phyloP scores from a whole-genome alignment of 73 alveolate species.

The Uronychia binucleata region DNA sequence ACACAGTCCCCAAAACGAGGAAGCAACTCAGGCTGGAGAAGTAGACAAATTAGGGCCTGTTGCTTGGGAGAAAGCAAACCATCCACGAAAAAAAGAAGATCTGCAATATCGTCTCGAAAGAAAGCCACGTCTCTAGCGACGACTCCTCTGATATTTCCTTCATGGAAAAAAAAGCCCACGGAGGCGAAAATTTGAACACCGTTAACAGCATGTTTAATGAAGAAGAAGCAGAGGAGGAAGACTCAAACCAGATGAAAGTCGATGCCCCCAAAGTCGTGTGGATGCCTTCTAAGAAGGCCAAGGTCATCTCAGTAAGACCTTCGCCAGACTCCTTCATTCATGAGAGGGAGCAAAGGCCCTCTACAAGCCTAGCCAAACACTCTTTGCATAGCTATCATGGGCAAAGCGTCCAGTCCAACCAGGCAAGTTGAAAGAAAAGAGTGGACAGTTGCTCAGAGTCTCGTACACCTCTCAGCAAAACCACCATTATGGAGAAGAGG shows the following conservation, averaged over 20 bases:
- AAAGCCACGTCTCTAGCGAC: background rate
- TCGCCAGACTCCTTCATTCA: background rate
- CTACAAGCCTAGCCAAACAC: background rate
- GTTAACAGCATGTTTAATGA: background rate
- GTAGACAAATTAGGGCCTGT: background rate
- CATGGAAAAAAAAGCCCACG: background rate
- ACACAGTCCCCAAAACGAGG: slow-evolving; percentile 5
- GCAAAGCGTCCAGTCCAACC: too few species aligned
- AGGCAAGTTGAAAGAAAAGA: too few species aligned
- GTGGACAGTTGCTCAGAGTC: too few species aligned
- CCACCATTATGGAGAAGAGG: too few species aligned
- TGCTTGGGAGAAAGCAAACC: background rate
- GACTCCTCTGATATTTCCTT: background rate
- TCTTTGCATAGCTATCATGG: too few species aligned
- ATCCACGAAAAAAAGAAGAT: background rate
- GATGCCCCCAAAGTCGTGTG: background rate
- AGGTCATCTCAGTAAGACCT: background rate
- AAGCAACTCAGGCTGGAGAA: background rate
- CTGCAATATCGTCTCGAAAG: background rate
- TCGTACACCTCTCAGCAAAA: too few species aligned
- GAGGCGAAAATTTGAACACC: background rate
- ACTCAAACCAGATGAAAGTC: background rate
- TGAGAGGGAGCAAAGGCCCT: background rate
- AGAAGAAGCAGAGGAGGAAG: background rate
- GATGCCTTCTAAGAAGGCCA: background rate